Evolutionary conservation across 495 filamentous ascomycete genomes (phyloP).

Genomic region (Wilcoxina mikolae): DNA sequence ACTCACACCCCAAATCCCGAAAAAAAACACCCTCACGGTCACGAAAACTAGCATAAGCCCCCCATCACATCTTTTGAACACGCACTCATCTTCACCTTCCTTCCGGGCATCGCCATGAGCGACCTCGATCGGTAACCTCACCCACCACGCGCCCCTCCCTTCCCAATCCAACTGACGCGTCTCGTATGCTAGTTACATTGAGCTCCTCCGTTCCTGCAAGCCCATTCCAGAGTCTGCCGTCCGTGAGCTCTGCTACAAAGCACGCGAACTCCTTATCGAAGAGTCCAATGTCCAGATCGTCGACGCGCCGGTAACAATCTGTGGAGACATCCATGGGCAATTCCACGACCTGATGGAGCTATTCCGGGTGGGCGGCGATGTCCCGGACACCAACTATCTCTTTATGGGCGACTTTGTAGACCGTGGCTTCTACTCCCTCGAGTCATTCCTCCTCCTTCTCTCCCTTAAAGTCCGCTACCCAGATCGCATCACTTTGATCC

Average conservation of each 20-base stretch:
- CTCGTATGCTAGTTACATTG: constrained; percentile 56
- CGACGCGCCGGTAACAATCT: constrained; percentile 94
- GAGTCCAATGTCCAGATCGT: constrained; percentile 96
- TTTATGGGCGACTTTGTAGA: constrained; percentile 99
- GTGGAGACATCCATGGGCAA: constrained; percentile 95
- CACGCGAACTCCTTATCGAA: constrained; percentile 88
- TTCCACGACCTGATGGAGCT: constrained; percentile 99
- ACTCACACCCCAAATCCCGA: too few species aligned
- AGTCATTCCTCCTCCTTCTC: constrained; percentile 86
- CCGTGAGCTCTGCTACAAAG: constrained; percentile 93
- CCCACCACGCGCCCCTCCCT: neutral
- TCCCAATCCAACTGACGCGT: constrained; percentile 5
- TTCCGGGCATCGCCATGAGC: constrained; percentile 45
- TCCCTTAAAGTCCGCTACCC: constrained; percentile 96
- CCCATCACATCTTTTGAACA: too few species aligned
- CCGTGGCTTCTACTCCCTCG: constrained; percentile 92
- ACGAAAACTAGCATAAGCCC: too few species aligned
- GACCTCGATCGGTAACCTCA: constrained; percentile 60
- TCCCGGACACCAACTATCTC: constrained; percentile 94
- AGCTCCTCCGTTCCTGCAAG: constrained; percentile 83
- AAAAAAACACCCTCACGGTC: neutral
- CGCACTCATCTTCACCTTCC: neutral
- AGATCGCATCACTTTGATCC: constrained; percentile 90
- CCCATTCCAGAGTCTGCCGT: constrained; percentile 93
- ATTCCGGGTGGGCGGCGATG: constrained; percentile 87